A percentile compares a stretch with the other conserved stretches of the same genome.
Evolutionary conservation across 78 protist species (phyloP).

Genomic region (Speleostelium caveatum): DNA sequence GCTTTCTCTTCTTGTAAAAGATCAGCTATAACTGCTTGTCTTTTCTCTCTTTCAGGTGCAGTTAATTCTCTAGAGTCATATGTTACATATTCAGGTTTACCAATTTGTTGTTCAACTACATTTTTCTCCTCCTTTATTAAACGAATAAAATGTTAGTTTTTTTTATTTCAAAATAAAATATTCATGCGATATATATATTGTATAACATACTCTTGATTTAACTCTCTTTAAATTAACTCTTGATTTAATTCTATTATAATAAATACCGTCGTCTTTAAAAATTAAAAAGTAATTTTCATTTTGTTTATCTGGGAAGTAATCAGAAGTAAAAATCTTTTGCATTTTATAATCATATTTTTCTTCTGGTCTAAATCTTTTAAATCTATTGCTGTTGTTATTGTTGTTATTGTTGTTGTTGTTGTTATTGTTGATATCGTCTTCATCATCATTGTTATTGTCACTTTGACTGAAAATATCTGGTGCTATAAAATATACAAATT

Average conservation of each 20-base stretch:
- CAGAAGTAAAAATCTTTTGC: conserved; percentile 58
- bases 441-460: neutral
- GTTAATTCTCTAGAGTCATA: conserved; percentile 41
- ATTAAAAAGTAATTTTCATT: conserved; percentile 57
- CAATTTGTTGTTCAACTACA: conserved; percentile 21
- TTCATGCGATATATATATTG: neutral
- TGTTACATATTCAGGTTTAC: conserved; percentile 53
- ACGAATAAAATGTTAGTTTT: neutral
- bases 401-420: conserved; percentile 20
- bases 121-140: conserved; percentile 30
- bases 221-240: conserved; percentile 45
- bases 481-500: conserved; percentile 70
- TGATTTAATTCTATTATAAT: conserved; percentile 30
- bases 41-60: neutral
- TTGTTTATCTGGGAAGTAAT: neutral
- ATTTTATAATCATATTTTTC: conserved; percentile 16
- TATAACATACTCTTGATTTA: conserved; percentile 70
- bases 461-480: neutral
- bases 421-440: conserved; percentile 19
- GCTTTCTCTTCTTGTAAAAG: conserved; percentile 54
- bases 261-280: conserved; percentile 34
- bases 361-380: neutral
- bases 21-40: neutral
- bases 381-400: neutral
- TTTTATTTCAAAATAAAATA: neutral